Base-by-base conservation (phyloP, 2,329 filamentous ascomycete genomes). In the Aspergillus proliferans region DNA sequence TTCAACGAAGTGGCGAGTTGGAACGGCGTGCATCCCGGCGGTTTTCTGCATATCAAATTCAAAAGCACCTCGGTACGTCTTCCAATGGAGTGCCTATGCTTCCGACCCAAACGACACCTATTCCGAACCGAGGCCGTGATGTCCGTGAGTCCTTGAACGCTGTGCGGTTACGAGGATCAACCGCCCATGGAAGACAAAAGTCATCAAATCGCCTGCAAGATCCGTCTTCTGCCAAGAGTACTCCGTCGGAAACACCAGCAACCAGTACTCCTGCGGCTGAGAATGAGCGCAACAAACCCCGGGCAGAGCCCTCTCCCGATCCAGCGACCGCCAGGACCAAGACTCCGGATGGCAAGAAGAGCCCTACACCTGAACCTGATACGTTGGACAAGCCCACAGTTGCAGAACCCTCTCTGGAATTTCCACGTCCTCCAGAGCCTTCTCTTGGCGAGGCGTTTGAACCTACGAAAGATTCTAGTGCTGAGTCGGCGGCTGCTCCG, bases 21-120 rank as follows among this genome's bases (percentile, higher is more conserved):
- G 93, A 98, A 71, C 82, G 93, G 64, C 81, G 93, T 65, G 93
- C 93, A 1, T 98, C 93, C 12, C 81, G 92, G 58, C 80, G 93
- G 62, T 98, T 97, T 66, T 97, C 93, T 2, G 87, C 90, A 47
- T 98, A 97, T 66, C 93, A 98, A 64, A 95, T 98, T 58, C 88
- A 89, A 42, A 97, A 96, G 65, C 90, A 95, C 61, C 76, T 97
- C 2, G 92, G 92, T 9, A 81, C 84, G 14, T 85, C 86, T 36
- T 80, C 87, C 14, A 90, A 85, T 68, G 89, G 88, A 18, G 85
- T 97, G 14, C 89, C 91, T 6, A 87, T 94, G 63, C 81, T 97
- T 18, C 90, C 92, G 22, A 61, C 66, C 4, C 68, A 70, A 34
- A 69, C 66, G 30, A 67, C 67, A 7, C 82, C 76, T 19, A 68